A percentile compares a stretch with the other conserved stretches of the same genome.
phyloP scores from a whole-genome alignment of 164 flowering plant genomes.

The Saururus chinensis region DNA sequence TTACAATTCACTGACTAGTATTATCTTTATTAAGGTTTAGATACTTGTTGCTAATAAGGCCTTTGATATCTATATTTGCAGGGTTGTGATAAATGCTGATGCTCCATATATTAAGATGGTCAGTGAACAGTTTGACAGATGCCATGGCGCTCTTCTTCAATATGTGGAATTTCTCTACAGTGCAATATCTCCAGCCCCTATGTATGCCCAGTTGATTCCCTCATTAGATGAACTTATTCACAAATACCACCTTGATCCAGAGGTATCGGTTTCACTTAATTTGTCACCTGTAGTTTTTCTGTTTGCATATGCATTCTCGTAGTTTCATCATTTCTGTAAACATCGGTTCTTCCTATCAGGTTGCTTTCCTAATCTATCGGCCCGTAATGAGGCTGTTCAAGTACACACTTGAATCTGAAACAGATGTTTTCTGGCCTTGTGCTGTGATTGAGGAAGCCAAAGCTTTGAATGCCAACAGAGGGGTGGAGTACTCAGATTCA shows the following conservation, averaged over 20 bases:
- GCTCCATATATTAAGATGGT: conserved; percentile 96
- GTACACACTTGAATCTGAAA: conserved; percentile 32
- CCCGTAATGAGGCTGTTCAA: conserved; percentile 94
- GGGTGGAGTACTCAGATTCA: conserved; percentile 26
- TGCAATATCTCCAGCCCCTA: conserved; percentile 59
- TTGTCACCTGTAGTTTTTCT: background rate
- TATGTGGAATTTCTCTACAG: conserved; percentile 88
- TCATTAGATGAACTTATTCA: conserved; percentile 79
- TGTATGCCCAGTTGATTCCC: conserved; percentile 82
- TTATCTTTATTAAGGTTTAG: too few relatives aligned
- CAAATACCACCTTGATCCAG: conserved; percentile 89
- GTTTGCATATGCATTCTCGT: background rate
- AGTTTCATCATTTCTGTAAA: background rate
- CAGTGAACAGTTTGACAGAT: conserved; percentile 94
- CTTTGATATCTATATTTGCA: conserved; percentile 13
- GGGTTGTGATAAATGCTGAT: conserved; percentile 85
- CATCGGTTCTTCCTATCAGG: conserved; percentile 32
- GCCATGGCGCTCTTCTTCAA: conserved; percentile 97
- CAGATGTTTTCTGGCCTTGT: conserved; percentile 76
- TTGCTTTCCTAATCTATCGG: conserved; percentile 87
- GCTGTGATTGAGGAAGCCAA: conserved; percentile 29
- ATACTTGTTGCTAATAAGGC: background rate
- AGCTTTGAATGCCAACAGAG: conserved; percentile 25
- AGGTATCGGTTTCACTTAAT: conserved; percentile 30
- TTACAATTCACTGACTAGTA: background rate